phyloP scores from a whole-genome alignment of 2,329 filamentous ascomycete species.

The Trichocomaceae sp. region DNA sequence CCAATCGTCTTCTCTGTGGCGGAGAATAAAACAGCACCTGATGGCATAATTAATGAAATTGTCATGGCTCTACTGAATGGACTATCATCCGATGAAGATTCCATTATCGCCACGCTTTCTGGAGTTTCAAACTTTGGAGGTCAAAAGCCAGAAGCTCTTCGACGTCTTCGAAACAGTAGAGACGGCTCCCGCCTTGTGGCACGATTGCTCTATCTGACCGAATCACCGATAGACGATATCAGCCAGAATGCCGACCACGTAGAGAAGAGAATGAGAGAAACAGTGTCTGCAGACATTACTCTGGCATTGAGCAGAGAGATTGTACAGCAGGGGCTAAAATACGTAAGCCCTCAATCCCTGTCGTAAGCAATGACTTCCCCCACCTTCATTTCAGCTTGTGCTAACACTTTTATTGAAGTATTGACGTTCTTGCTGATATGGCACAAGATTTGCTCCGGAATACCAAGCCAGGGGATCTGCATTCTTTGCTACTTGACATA shows the following conservation, averaged over 20 bases:
- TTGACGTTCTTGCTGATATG: slow-evolving; percentile 52
- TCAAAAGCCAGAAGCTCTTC: slow-evolving; percentile 38
- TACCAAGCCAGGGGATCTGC: slow-evolving; percentile 21
- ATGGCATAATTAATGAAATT: slow-evolving; percentile 29
- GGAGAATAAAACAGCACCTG: slow-evolving; percentile 31
- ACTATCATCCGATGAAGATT: slow-evolving; percentile 34
- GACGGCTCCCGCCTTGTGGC: slow-evolving; percentile 47
- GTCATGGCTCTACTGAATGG: slow-evolving; percentile 35
- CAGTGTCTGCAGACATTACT: slow-evolving; percentile 33
- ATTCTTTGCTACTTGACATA: slow-evolving; percentile 39
- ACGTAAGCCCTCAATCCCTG: slow-evolving; percentile 39
- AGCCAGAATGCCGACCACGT: slow-evolving; percentile 36
- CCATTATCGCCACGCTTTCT: slow-evolving; percentile 32
- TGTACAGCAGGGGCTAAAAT: slow-evolving; percentile 46
- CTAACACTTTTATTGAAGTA: slow-evolving; percentile 34
- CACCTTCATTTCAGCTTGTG: neutral
- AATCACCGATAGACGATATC: slow-evolving; percentile 48
- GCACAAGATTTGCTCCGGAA: slow-evolving; percentile 44
- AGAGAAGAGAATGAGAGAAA: slow-evolving; percentile 27
- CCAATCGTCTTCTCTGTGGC: slow-evolving; percentile 32
- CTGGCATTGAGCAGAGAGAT: slow-evolving; percentile 46
- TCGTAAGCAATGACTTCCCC: slow-evolving; percentile 33
- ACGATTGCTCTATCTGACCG: slow-evolving; percentile 47
- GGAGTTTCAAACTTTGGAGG: slow-evolving; percentile 43
- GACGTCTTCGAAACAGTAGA: slow-evolving; percentile 37